phyloP scores from a whole-genome alignment of 768 basidiomycete genomes.

The Hemileccinum impolitum region DNA sequence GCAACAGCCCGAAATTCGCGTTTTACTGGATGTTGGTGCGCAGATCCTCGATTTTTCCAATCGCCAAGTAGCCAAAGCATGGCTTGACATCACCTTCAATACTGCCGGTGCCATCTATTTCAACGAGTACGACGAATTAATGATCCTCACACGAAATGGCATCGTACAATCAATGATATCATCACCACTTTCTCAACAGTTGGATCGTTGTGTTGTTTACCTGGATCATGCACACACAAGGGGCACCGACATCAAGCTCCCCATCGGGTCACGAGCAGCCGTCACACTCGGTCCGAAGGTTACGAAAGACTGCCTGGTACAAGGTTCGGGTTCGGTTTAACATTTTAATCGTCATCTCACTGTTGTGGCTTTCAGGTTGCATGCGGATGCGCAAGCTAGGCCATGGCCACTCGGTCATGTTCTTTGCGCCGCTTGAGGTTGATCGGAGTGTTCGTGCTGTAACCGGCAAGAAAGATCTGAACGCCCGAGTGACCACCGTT shows the following conservation, averaged over 20 bases:
- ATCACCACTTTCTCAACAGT: slow-evolving; percentile 40
- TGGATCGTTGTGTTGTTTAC: slow-evolving; percentile 42
- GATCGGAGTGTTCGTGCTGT: slow-evolving; percentile 32
- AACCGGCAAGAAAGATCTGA: slow-evolving; percentile 5
- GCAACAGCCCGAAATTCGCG: slow-evolving; percentile 34
- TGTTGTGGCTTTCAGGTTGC: slow-evolving; percentile 35
- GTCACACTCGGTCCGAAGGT: slow-evolving; percentile 49
- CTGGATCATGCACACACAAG: slow-evolving; percentile 38
- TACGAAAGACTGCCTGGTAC: slow-evolving; percentile 46
- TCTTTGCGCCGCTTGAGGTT: slow-evolving; percentile 42
- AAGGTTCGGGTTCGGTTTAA: slow-evolving; percentile 33
- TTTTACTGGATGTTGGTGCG: slow-evolving; percentile 53
- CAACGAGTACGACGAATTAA: slow-evolving; percentile 34
- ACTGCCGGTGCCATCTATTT: slow-evolving; percentile 40
- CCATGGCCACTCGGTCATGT: slow-evolving; percentile 40
- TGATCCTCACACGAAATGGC: slow-evolving; percentile 34
- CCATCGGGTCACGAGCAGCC: slow-evolving; percentile 37
- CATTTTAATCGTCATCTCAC: background rate
- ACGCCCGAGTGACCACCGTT: background rate
- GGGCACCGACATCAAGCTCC: slow-evolving; percentile 50
- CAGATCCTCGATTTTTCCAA: slow-evolving; percentile 50
- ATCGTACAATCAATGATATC: slow-evolving; percentile 33
- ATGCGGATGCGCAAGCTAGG: slow-evolving; percentile 50
- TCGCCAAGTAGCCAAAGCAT: slow-evolving; percentile 30
- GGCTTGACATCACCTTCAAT: slow-evolving; percentile 15